These are phyloP conservation scores for Monosporozyma unispora DNA, from an alignment of 805 yeast genomes.

Conservation along the genomic window DNA sequence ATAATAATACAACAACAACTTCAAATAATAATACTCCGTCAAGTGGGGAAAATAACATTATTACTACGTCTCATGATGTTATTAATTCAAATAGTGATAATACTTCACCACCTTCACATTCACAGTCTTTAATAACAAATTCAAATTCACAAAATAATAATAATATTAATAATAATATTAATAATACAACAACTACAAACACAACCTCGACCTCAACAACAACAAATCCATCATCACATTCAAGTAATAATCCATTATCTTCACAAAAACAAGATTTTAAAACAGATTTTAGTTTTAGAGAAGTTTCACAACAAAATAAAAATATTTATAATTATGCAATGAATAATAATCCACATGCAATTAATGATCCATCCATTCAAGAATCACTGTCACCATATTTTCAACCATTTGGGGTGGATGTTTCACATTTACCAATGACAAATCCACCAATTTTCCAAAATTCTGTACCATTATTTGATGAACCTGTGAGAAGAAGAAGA, in stretches of 20 bases:
- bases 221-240: not conserved
- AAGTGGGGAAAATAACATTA: no score
- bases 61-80: no score
- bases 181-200: not conserved
- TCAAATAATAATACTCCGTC: not conserved
- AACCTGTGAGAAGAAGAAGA: constrained; percentile 39
- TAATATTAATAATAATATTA: not conserved
- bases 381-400: constrained; percentile 36
- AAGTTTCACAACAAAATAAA: constrained; percentile 6
- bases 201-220: not conserved
- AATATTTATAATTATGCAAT: constrained; percentile 10
- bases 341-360: constrained; percentile 20
- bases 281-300: constrained; percentile 2
- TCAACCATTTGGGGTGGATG: constrained; percentile 38
- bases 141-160: not conserved
- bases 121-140: not conserved
- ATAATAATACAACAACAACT: not conserved
- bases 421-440: constrained; percentile 36
- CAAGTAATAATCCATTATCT: no score
- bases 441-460: constrained; percentile 39
- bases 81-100: not conserved
- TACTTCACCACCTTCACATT: not conserved
- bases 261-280: constrained; percentile 1
- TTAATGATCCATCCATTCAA: constrained; percentile 27
- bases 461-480: constrained; percentile 30